phyloP scores from a whole-genome alignment of 345 rosid genomes.

The Mangifera indica region DNA sequence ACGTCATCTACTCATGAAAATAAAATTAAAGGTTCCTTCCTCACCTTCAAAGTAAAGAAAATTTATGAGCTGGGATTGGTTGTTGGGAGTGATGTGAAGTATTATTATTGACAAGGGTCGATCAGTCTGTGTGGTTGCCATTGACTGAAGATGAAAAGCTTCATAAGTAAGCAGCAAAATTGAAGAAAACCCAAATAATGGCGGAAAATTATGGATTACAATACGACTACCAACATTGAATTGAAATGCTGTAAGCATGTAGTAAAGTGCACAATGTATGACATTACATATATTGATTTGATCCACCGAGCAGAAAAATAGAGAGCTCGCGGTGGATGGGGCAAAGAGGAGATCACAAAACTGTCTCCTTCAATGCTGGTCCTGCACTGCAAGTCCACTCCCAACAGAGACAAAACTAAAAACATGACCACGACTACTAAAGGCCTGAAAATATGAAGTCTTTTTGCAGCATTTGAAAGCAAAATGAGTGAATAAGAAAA shows the following conservation, averaged over 20 bases:
- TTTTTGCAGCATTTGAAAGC: conserved; percentile 18
- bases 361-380: conserved; percentile 47
- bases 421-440: conserved; percentile 8
- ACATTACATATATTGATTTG: conserved; percentile 21
- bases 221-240: conserved; percentile 14
- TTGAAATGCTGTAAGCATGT: conserved; percentile 8
- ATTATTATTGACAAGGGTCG: conserved; percentile 1
- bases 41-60: no score
- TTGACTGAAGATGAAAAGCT: not conserved
- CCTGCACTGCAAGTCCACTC: conserved; percentile 23
- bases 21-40: no score
- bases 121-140: not conserved
- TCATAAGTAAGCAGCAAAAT: not conserved
- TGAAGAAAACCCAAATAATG: not conserved
- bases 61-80: no score
- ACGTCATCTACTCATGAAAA: no score
- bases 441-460: conserved; percentile 55
- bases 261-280: conserved; percentile 20
- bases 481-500: not conserved
- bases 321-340: conserved; percentile 40
- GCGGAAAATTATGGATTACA: conserved; percentile 22
- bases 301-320: conserved; percentile 43
- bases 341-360: conserved; percentile 62
- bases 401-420: conserved; percentile 6
- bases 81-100: not conserved